Evolutionary conservation across 164 flowering plant species (phyloP).

Genomic region (Litsea cubeba): DNA sequence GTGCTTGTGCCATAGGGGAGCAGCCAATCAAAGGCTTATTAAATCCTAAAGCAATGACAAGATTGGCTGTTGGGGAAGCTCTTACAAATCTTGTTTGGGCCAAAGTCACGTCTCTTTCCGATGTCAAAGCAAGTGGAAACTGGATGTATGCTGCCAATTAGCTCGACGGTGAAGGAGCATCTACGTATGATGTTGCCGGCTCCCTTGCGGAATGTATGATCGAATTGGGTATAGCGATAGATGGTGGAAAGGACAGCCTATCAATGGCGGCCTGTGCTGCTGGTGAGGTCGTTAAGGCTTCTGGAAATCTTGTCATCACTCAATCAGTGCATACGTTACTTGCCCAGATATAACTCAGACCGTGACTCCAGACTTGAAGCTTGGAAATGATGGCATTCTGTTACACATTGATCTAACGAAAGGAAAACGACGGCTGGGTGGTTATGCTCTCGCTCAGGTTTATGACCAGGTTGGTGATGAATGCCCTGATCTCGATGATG

Average conservation of each 20-base stretch:
- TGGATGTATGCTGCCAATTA: slow-evolving; percentile 99
- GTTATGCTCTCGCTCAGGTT: slow-evolving; percentile 87
- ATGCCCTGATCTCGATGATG: slow-evolving; percentile 88
- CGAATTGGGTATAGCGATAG: slow-evolving; percentile 89
- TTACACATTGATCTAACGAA: slow-evolving; percentile 81
- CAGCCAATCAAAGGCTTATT: slow-evolving; percentile 86
- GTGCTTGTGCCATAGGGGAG: slow-evolving; percentile 95
- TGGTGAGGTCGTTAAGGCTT: slow-evolving; percentile 90
- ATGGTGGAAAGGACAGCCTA: slow-evolving; percentile 96
- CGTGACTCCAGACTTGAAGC: slow-evolving; percentile 93
- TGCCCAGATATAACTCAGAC: slow-evolving; percentile 92
- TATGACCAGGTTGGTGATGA: slow-evolving; percentile 83
- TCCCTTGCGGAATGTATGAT: slow-evolving; percentile 90
- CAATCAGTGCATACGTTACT: slow-evolving; percentile 80
- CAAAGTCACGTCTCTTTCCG: slow-evolving; percentile 72
- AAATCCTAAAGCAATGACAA: slow-evolving; percentile 90
- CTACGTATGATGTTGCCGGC: slow-evolving; percentile 88
- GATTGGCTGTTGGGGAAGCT: slow-evolving; percentile 91
- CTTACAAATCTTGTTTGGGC: slow-evolving; percentile 99
- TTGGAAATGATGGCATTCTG: slow-evolving; percentile 73
- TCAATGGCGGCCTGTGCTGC: slow-evolving; percentile 88
- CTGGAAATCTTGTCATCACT: slow-evolving; percentile 92
- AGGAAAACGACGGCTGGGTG: slow-evolving; percentile 87
- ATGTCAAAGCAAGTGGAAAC: slow-evolving; percentile 95
- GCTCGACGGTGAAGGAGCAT: slow-evolving; percentile 94